phyloP scores from a whole-genome alignment of 345 rosid genomes.

The Citrus sp. region DNA sequence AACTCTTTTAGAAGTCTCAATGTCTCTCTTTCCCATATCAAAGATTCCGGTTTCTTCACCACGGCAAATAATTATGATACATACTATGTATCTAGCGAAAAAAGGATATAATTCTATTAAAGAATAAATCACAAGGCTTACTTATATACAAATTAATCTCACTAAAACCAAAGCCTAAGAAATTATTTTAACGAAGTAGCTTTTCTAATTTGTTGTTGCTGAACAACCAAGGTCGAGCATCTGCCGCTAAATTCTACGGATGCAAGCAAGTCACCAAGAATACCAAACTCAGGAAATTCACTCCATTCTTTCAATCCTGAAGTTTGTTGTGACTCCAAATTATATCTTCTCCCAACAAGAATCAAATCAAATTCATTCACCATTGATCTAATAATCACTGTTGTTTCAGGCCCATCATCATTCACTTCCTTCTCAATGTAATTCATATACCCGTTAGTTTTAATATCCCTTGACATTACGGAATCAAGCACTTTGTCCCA shows the following conservation, averaged over 20 bases:
- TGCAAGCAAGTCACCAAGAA: background rate
- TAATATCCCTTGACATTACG: constrained; percentile 29
- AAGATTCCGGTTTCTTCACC: no score
- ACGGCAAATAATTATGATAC: no score
- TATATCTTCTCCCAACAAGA: constrained; percentile 50
- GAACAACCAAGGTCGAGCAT: background rate
- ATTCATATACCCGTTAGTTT: background rate
- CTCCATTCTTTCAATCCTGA: constrained; percentile 53
- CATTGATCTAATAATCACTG: constrained; percentile 23
- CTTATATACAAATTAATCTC: background rate
- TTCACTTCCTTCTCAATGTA: constrained; percentile 29
- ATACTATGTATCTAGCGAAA: no score
- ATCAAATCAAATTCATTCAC: constrained; percentile 38
- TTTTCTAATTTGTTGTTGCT: background rate
- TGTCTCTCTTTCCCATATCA: no score
- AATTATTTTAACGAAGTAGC: background rate
- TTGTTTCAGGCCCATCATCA: constrained; percentile 44
- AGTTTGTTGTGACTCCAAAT: constrained; percentile 26
- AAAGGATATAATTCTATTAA: background rate
- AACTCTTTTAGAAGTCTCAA: no score
- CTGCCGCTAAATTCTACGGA: background rate
- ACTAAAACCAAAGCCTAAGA: background rate
- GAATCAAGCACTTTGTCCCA: constrained; percentile 40
- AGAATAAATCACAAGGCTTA: no score
- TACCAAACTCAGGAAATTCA: constrained; percentile 65